phyloP scores from a whole-genome alignment of 225 moss, liverwort and hornwort species.

The Lunularia cruciata region DNA sequence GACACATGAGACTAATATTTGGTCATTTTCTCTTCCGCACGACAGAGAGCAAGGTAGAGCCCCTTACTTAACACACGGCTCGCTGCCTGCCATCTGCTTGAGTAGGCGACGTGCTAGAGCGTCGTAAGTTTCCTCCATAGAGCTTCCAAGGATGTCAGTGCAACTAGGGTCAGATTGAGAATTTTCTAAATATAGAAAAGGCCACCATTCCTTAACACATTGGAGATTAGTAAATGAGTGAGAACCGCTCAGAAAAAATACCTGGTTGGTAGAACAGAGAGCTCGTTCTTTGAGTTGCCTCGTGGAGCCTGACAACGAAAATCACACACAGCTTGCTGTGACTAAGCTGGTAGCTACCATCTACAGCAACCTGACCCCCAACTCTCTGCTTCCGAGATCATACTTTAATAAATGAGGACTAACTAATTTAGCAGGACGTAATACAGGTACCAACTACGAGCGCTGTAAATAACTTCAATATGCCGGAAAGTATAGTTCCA shows the following conservation, averaged over 20 bases:
- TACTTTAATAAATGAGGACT: too few species aligned
- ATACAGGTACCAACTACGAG: too few species aligned
- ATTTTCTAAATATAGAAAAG: not conserved
- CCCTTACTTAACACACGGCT: slow-evolving; percentile 60
- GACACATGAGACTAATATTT: too few species aligned
- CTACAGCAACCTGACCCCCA: too few species aligned
- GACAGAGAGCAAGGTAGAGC: not conserved
- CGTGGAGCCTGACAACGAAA: not conserved
- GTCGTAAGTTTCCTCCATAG: slow-evolving; percentile 86
- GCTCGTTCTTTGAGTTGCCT: not conserved
- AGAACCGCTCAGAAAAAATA: not conserved
- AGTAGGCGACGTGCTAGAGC: slow-evolving; percentile 63
- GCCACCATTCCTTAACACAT: not conserved
- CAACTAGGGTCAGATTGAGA: not conserved
- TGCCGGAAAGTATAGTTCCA: too few species aligned
- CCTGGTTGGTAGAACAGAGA: not conserved
- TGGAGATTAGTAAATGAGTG: not conserved
- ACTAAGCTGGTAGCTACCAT: not conserved
- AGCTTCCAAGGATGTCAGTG: slow-evolving; percentile 36
- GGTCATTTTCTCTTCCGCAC: not conserved
- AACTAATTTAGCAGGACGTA: not conserved
- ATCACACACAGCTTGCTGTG: not conserved
- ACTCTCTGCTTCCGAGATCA: too few species aligned
- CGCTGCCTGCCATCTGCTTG: slow-evolving; percentile 42
- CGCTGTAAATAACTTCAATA: too few species aligned